Evolutionary conservation across 2,329 filamentous ascomycete genomes (phyloP).

Genomic region (Pezicula carpinea): DNA sequence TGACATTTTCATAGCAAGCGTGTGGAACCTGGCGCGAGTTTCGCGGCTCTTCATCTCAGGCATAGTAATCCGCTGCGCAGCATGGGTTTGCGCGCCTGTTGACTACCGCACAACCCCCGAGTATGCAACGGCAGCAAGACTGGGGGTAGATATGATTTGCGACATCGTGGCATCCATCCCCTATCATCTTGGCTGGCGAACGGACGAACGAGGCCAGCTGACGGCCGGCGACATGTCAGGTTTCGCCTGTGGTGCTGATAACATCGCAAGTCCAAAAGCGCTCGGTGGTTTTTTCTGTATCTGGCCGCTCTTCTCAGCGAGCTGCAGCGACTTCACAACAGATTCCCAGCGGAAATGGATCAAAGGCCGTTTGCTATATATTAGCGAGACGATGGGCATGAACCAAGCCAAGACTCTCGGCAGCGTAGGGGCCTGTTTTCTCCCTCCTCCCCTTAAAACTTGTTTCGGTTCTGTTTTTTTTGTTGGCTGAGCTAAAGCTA

Average conservation of each 20-base stretch:
- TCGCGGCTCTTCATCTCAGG: constrained; percentile 51
- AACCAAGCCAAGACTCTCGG: constrained; percentile 52
- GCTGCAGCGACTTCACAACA: constrained; percentile 54
- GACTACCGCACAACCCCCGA: constrained; percentile 60
- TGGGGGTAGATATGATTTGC: constrained; percentile 47
- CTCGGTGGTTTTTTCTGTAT: constrained; percentile 55
- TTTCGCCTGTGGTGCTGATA: constrained; percentile 47
- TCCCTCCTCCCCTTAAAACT: constrained; percentile 1
- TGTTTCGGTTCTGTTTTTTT: constrained; percentile 6
- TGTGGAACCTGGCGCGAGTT: constrained; percentile 52
- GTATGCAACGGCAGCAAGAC: constrained; percentile 50
- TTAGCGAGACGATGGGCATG: constrained; percentile 52
- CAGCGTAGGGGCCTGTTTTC: constrained; percentile 37
- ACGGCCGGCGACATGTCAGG: constrained; percentile 30
- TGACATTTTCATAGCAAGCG: constrained; percentile 53
- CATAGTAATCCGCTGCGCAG: constrained; percentile 52
- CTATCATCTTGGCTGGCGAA: constrained; percentile 56
- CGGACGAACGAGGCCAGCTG: constrained; percentile 34
- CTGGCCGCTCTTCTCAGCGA: constrained; percentile 52
- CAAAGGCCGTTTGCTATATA: constrained; percentile 47
- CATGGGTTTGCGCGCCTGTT: constrained; percentile 55
- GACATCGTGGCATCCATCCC: constrained; percentile 59
- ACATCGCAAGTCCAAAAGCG: constrained; percentile 40
- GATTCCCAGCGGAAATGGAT: constrained; percentile 54
- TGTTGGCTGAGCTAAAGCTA: neutral